Evolutionary conservation across 495 filamentous ascomycete species (phyloP), one percentile per base, ranked within the genome.

Genomic region (Cudoniella acicularis): DNA sequence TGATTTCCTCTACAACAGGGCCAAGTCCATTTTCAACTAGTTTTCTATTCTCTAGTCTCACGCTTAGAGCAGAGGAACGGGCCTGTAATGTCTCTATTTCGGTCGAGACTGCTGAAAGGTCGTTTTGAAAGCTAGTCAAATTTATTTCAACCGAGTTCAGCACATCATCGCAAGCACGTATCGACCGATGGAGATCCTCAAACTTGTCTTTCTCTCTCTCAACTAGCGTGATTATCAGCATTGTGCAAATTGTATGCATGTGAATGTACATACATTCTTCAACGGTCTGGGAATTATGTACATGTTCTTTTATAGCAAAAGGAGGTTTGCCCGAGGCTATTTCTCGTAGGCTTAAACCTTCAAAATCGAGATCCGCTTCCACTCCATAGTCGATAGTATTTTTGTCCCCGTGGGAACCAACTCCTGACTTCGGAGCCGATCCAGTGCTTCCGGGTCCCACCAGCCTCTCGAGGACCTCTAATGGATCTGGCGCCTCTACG

Each of bases 41-140:
- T 64, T 88, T 91, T 21, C 94, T 78, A 64, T 98, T 98, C 65
- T 93, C 88, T 27, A 98, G 73, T 70, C 91, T 85, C n/a, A 87
- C 83, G 63, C 92, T 97, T 60, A 98, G 71, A 27, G 87, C 83
- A 3, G 85, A 83, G 1, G 94, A 98, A 17, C 92, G 85, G 27
- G 87, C 83, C 70, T 98, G 94, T 17, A 98, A 76, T 13, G 83
- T 90, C 73, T 98, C 95, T 24, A 98, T 98, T 67, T 98, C 94
- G 2, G 90, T 85, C 9, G 94, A 96, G 4, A 98, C 95, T 1
- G 83, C 82, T 2, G 91, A 92, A 13, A 98, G 79, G 69, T 98
- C 94, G 50, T 87, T 88, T 72, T 92, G 91, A 66, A 98, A 98
- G 67, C 87, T 91, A 45, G 89, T 89, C 50, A 98, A 74, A 67